These are phyloP conservation scores for Russula sp. DNA, from an alignment of 768 basidiomycete genomes.

Conservation along the genomic window DNA sequence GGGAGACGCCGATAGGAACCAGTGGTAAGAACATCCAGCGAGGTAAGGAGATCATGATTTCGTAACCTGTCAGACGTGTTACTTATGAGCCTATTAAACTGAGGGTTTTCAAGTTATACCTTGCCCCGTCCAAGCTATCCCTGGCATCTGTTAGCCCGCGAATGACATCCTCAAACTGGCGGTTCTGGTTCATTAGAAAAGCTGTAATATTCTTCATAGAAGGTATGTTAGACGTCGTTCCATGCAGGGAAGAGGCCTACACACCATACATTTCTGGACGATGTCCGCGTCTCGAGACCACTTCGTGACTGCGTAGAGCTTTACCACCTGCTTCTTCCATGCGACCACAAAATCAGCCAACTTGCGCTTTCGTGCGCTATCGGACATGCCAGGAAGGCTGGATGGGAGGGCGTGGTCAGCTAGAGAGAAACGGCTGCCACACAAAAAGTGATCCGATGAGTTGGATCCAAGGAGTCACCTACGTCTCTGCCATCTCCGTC, in stretches of 20 bases:
- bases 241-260: constrained; percentile 5
- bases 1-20: constrained; percentile 87
- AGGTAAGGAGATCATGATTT: constrained; percentile 91
- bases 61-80: constrained; percentile 54
- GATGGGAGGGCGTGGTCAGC: constrained; percentile 35
- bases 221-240: background rate
- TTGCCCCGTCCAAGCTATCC: constrained; percentile 70
- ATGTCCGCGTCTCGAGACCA: constrained; percentile 85
- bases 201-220: constrained; percentile 71
- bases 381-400: constrained; percentile 59
- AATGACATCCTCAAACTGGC: constrained; percentile 74
- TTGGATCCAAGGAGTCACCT: constrained; percentile 35
- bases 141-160: constrained; percentile 59
- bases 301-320: constrained; percentile 80
- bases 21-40: constrained; percentile 81
- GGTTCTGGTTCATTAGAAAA: constrained; percentile 82
- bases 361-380: constrained; percentile 71
- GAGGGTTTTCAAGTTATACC: constrained; percentile 45
- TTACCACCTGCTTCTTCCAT: constrained; percentile 85
- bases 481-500: constrained; percentile 85
- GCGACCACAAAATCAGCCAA: constrained; percentile 90
- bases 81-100: background rate
- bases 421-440: background rate
- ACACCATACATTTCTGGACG: constrained; percentile 84
- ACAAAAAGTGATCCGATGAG: background rate